Evolutionary conservation across 2,329 filamentous ascomycete species (phyloP), one percentile per base, ranked within the genome.

Genomic region (Monosporascus sp.): DNA sequence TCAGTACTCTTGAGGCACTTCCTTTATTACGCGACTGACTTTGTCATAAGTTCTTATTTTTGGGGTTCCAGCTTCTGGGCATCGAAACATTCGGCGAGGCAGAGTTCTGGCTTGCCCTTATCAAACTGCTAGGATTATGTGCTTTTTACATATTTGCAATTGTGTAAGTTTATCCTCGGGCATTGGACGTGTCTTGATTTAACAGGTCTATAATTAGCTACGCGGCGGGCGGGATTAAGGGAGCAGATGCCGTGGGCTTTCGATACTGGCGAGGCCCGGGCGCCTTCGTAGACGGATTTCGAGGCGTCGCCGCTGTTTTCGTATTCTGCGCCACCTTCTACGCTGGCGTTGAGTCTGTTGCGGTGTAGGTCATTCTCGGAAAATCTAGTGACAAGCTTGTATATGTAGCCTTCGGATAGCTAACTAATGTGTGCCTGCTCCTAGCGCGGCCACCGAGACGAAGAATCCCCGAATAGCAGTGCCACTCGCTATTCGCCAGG

Each of bases 61-160:
- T 86, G 1, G 76, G 72, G 0, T 83, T 91, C 54, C 88, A 91
- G 62, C 76, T 91, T 37, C 73, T 91, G 1, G 87, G 87, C 1
- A 85, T 91, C 1, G 82, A 85, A 60, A 82, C 85, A 3, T 92
- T 91, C 65, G 88, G 88, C 15, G 88, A 92, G 65, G 83, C 87
- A 9, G 89, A 93, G 65, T 91, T 91, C 64, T 91, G 87, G 86
- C 80, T 91, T 53, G 85, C 87, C 1, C 77, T 87, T 17, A 71
- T 91, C 65, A 92, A 92, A 65, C 78, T 91, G 5, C 66, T 85
- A 3, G 86, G 86, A 1, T 72, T 91, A 1, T 72, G 87, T 2
- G 86, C 86, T 1, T 89, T 87, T 68, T 88, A 89, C 68, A 74
- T 91, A 58, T 89, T 91, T 62, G 80, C 86, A 49, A 87, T 90